A percentile compares a stretch with the other conserved stretches of the same genome.
Conservation (phyloP, 768 basidiomycete genomes). For the Phylloporus scabripes region DNA sequence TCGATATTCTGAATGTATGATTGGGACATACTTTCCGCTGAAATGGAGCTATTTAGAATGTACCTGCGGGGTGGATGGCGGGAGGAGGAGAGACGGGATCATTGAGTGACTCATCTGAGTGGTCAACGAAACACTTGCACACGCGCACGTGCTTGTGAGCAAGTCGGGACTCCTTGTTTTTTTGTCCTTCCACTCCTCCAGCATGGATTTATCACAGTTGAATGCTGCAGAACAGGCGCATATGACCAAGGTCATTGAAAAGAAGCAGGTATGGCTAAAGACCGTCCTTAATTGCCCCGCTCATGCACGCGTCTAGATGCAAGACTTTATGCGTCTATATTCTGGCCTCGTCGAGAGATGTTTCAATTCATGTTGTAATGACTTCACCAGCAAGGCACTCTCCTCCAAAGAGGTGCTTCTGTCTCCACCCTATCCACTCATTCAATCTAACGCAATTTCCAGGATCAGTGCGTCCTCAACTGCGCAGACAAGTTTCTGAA, state of each 20-base stretch:
- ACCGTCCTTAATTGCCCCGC: neutral
- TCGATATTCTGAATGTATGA: neutral
- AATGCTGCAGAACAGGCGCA: conserved; percentile 92
- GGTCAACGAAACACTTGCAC: conserved; percentile 6
- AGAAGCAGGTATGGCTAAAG: conserved; percentile 71
- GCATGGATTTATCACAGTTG: conserved; percentile 90
- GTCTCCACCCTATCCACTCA: neutral
- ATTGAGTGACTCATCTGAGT: neutral
- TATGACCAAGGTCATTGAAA: conserved; percentile 91
- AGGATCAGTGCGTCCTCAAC: conserved; percentile 89
- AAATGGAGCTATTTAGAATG: neutral
- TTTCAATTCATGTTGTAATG: conserved; percentile 92
- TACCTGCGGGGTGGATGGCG: neutral
- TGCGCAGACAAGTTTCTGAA: conserved; percentile 98
- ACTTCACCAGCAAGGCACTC: conserved; percentile 93
- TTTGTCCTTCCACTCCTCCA: conserved; percentile 5
- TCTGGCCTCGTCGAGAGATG: conserved; percentile 93
- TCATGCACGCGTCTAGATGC: conserved; percentile 60
- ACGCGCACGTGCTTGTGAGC: conserved; percentile 1
- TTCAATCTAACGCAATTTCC: conserved; percentile 10
- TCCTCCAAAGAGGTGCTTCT: conserved; percentile 80
- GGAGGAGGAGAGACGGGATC: neutral
- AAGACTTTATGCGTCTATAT: conserved; percentile 96
- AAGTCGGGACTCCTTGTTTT: neutral
- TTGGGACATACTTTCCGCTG: conserved; percentile 17